Conservation (phyloP, 345 rosid species). For the Hypericum androsaemum region DNA sequence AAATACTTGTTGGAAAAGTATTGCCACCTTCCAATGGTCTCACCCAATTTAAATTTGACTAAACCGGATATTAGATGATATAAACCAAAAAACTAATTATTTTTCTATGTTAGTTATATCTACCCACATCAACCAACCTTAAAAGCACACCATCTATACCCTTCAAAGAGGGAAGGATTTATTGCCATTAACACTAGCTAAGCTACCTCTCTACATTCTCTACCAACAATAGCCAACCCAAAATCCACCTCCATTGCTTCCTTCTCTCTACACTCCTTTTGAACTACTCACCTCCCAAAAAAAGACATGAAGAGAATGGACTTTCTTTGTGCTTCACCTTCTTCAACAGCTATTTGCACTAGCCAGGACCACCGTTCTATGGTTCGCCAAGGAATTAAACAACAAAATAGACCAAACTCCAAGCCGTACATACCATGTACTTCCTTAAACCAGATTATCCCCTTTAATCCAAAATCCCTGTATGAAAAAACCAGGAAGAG, state of each 20-base stretch:
- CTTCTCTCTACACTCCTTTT: background rate
- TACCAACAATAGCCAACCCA: background rate
- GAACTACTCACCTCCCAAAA: slow-evolving; percentile 7
- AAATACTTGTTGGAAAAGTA: too few relatives aligned
- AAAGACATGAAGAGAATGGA: slow-evolving; percentile 51
- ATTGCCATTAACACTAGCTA: too few relatives aligned
- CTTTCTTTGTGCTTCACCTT: slow-evolving; percentile 69
- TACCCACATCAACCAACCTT: too few relatives aligned
- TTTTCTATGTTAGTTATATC: too few relatives aligned
- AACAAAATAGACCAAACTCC: slow-evolving; percentile 16
- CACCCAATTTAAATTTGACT: too few relatives aligned
- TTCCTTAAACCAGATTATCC: slow-evolving; percentile 26
- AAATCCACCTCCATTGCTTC: background rate
- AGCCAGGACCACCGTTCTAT: slow-evolving; percentile 6
- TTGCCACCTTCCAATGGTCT: too few relatives aligned
- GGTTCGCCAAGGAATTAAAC: slow-evolving; percentile 15
- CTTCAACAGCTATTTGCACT: slow-evolving; percentile 71
- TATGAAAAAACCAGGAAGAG: slow-evolving; percentile 20
- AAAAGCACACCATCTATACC: too few relatives aligned
- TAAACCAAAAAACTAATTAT: too few relatives aligned
- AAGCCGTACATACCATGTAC: slow-evolving; percentile 38
- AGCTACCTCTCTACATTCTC: too few relatives aligned
- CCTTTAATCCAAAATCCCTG: slow-evolving; percentile 29
- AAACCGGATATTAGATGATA: too few relatives aligned
- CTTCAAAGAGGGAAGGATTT: too few relatives aligned